Evolutionary conservation across 2,329 filamentous ascomycete genomes (phyloP).

Genomic region (Fusarium ramigenum): DNA sequence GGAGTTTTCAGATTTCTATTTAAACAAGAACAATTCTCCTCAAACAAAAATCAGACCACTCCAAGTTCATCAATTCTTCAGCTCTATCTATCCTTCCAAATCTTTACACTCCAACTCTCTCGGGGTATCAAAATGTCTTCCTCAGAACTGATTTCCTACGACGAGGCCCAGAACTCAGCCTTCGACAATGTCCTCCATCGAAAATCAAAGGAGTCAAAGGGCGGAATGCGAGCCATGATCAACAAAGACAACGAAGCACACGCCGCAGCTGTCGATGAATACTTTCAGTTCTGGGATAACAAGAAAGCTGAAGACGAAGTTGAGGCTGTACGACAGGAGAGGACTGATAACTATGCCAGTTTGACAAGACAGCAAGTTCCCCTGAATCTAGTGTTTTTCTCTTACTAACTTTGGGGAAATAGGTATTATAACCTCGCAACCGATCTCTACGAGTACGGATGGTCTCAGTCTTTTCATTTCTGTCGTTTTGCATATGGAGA

Average conservation of each 20-base stretch:
- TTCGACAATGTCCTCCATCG: constrained; percentile 87
- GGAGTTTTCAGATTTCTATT: neutral
- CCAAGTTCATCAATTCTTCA: neutral
- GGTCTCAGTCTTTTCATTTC: constrained; percentile 95
- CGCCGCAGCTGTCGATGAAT: constrained; percentile 81
- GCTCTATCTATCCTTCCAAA: rapidly evolving
- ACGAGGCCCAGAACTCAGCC: constrained; percentile 81
- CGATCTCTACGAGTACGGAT: constrained; percentile 93
- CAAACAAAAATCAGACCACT: neutral
- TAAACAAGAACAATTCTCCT: neutral
- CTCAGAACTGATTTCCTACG: constrained; percentile 74
- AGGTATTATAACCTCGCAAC: constrained; percentile 94
- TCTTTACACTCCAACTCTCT: neutral
- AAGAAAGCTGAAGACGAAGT: constrained; percentile 80
- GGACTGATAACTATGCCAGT: constrained; percentile 85
- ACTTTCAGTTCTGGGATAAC: constrained; percentile 93
- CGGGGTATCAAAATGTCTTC: constrained; percentile 31
- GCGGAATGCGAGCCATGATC: constrained; percentile 82
- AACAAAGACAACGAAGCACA: constrained; percentile 78
- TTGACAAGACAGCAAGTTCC: constrained; percentile 81
- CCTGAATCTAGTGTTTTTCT: rapidly evolving
- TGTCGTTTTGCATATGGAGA: constrained; percentile 89
- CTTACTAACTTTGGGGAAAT: constrained; percentile 1
- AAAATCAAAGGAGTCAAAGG: constrained; percentile 68
- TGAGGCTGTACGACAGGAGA: constrained; percentile 70